Evolutionary conservation across 345 rosid species (phyloP).

Genomic region (Syzygium aromaticum): DNA sequence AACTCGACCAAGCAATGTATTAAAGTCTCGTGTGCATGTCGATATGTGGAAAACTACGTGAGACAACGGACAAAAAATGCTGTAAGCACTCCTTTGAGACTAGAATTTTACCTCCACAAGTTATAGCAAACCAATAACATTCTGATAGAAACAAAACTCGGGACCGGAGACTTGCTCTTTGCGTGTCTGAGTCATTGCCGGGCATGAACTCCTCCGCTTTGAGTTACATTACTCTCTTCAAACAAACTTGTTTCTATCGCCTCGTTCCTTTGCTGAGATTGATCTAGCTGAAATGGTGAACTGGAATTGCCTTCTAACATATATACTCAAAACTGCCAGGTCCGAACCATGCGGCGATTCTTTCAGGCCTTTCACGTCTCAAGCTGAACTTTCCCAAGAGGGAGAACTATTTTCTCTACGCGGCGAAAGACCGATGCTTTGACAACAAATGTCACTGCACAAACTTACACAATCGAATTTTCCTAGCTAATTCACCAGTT

Average conservation of each 20-base stretch:
- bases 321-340: background rate
- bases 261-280: background rate
- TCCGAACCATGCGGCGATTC: background rate
- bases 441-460: background rate
- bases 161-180: background rate
- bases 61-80: background rate
- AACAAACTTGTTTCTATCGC: background rate
- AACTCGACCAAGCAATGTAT: background rate
- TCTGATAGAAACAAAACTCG: background rate
- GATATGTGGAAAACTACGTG: background rate
- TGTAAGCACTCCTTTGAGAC: background rate
- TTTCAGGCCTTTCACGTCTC: background rate
- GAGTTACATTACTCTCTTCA: background rate
- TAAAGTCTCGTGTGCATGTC: background rate
- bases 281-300: background rate
- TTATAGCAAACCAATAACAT: background rate
- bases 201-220: background rate
- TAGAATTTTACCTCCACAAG: background rate
- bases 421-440: background rate
- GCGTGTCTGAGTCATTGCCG: background rate
- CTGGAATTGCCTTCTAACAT: background rate
- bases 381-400: background rate
- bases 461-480: background rate
- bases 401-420: background rate
- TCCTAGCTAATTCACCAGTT: background rate